A percentile compares a stretch with the other conserved stretches of the same genome.
Evolutionary conservation across 2,329 filamentous ascomycete species (phyloP).

Genomic region (Epichloe sylvatica): DNA sequence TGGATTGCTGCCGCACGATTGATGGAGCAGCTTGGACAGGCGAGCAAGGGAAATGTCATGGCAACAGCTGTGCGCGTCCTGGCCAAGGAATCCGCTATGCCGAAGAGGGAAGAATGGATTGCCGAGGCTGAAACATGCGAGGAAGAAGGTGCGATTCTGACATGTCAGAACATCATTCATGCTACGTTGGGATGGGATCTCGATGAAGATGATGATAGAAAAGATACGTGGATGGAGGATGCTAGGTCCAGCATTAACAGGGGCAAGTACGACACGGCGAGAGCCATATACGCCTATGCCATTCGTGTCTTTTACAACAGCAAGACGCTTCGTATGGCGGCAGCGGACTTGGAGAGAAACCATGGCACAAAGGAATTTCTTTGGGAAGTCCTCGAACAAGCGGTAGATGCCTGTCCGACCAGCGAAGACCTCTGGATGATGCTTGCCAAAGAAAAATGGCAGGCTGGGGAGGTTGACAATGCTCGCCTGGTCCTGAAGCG

Average conservation of each 20-base stretch:
- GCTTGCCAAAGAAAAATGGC: slow-evolving; percentile 88
- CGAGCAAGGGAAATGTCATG: slow-evolving; percentile 78
- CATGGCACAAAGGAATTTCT: slow-evolving; percentile 75
- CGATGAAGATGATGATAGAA: slow-evolving; percentile 91
- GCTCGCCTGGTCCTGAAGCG: slow-evolving; percentile 72
- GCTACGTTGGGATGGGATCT: slow-evolving; percentile 87
- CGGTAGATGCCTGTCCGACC: slow-evolving; percentile 82
- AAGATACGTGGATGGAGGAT: slow-evolving; percentile 92
- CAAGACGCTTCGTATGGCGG: slow-evolving; percentile 77
- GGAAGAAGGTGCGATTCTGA: slow-evolving; percentile 73
- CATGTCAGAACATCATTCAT: slow-evolving; percentile 77
- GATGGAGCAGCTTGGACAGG: slow-evolving; percentile 74
- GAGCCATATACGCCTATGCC: slow-evolving; percentile 86
- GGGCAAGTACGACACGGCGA: slow-evolving; percentile 75
- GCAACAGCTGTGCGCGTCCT: slow-evolving; percentile 81
- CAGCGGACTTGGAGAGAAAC: slow-evolving; percentile 79
- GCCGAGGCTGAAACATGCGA: slow-evolving; percentile 88
- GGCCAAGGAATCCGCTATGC: slow-evolving; percentile 86
- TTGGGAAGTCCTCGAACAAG: slow-evolving; percentile 78
- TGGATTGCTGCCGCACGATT: slow-evolving; percentile 91
- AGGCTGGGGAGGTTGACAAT: slow-evolving; percentile 73
- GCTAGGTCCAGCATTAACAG: slow-evolving; percentile 68
- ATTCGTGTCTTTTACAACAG: slow-evolving; percentile 81
- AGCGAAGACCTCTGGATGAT: slow-evolving; percentile 92
- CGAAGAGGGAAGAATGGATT: slow-evolving; percentile 96